Base-by-base conservation (phyloP, 176 grass and related monocot genomes). In the Luzula sylvatica region DNA sequence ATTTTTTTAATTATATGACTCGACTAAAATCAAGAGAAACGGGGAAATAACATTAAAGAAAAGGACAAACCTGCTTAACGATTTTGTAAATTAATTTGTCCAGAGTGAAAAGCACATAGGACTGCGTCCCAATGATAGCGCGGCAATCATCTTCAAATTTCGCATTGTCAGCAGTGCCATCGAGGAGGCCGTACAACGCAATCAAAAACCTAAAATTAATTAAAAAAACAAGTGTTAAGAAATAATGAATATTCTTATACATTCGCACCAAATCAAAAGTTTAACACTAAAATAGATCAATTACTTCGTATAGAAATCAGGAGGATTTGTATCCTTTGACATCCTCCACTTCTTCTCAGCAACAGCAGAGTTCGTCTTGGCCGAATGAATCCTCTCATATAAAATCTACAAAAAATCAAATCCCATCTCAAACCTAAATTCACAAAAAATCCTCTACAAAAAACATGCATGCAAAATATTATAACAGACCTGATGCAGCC, bases 111-210 rank as follows among this genome's bases (percentile, higher is more conserved):
- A 98, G 72, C 52, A 98, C 85, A 80, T 98, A 98, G 38, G 92
- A 98, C 29, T 98, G 85, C 65, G 92, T 98, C 16, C 92, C 92
- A 66, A 98, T 98, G 52, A 86, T 90, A 44, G 81, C 72, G 63
- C 92, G 86, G 23, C 92, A 98, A 16, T 98, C 92, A 69, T 98
- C 92, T 73, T 98, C 92, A 80, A 98, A 98, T 57, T 90, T 98
- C 5, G 92, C 82, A 71, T 98, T 90, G 67, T 98, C 92, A 38
- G 92, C 70, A 66, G 92, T 86, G 40, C 92, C 92, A 77, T 98
- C 92, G 42, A 98, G 81, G 50, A 98, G 79, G 75, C 82, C 86
- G 46, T 82, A 98, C 8, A 98, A 55, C 4, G 75, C 92, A 65
- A 42, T 87, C 60, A 86, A 71, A 74, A 98, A 98, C 65, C 92